phyloP scores from a whole-genome alignment of 2,329 filamentous ascomycete genomes.

The Scedosporium minutisporum region DNA sequence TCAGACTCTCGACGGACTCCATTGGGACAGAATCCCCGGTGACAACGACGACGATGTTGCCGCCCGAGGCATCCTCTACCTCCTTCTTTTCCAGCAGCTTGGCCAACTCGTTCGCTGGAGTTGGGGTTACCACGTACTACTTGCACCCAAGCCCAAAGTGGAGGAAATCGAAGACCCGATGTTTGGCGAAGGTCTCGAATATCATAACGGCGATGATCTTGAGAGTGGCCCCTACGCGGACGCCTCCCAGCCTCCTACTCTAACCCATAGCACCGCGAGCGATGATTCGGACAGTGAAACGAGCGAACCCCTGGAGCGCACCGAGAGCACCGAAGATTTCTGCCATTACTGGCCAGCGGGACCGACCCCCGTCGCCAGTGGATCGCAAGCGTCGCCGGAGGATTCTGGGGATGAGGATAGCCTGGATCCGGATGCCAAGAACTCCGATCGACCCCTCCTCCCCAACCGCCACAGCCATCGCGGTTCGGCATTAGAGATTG shows the following conservation, averaged over 20 bases:
- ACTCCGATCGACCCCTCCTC: conserved; percentile 10
- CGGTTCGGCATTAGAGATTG: conserved; percentile 26
- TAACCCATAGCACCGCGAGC: background rate
- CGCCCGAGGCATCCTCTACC: conserved; percentile 85
- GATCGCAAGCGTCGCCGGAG: conserved; percentile 38
- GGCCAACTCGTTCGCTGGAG: conserved; percentile 94
- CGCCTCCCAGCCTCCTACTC: conserved; percentile 15
- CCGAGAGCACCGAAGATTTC: conserved; percentile 27
- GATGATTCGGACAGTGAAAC: background rate
- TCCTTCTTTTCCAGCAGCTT: conserved; percentile 95
- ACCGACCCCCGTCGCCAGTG: conserved; percentile 41
- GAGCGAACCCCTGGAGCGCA: conserved; percentile 16
- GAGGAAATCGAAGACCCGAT: background rate
- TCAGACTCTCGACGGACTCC: conserved; percentile 80
- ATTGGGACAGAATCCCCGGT: conserved; percentile 84
- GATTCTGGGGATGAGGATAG: conserved; percentile 39
- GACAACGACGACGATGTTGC: conserved; percentile 95
- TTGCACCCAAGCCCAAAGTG: conserved; percentile 60
- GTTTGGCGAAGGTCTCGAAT: conserved; percentile 52
- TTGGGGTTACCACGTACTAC: conserved; percentile 90
- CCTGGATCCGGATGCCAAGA: conserved; percentile 18
- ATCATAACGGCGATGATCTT: conserved; percentile 43
- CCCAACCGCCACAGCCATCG: background rate
- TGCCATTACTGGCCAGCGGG: conserved; percentile 44
- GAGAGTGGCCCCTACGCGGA: conserved; percentile 30